Conservation (phyloP, 805 yeast species). For the Yarrowia sp. region DNA sequence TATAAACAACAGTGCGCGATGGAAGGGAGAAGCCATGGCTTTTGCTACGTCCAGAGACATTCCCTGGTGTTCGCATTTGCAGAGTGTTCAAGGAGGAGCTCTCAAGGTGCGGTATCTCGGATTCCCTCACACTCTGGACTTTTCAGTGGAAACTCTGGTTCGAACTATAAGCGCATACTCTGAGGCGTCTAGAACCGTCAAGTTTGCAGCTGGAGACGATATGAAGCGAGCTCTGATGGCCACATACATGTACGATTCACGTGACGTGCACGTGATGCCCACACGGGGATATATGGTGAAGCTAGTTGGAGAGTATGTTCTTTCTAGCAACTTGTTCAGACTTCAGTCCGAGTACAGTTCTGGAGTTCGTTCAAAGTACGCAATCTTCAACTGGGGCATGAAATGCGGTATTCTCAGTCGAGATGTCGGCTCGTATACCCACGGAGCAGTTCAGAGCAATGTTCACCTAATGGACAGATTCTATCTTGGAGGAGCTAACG, state of each 20-base stretch:
- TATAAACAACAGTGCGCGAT: conserved; percentile 56
- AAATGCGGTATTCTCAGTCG: conserved; percentile 41
- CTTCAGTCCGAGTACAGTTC: conserved; percentile 50
- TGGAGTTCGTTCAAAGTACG: conserved; percentile 46
- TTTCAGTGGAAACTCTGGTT: conserved; percentile 65
- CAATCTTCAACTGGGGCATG: conserved; percentile 39
- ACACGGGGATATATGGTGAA: conserved; percentile 55
- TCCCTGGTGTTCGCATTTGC: conserved; percentile 63
- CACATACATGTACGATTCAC: conserved; percentile 55
- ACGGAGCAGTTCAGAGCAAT: conserved; percentile 9
- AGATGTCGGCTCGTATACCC: conserved; percentile 2
- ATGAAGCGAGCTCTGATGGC: conserved; percentile 63
- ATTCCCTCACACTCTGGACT: conserved; percentile 57
- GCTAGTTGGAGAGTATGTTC: conserved; percentile 48
- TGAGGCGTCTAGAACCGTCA: conserved; percentile 61
- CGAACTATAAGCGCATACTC: conserved; percentile 52
- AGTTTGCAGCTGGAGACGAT: conserved; percentile 67
- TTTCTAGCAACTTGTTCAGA: conserved; percentile 40
- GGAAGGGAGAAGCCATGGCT: conserved; percentile 61
- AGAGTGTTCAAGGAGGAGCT: conserved; percentile 56
- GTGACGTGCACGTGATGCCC: conserved; percentile 56
- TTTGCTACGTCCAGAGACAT: conserved; percentile 60
- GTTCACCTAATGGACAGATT: conserved; percentile 80
- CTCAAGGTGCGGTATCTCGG: conserved; percentile 47
- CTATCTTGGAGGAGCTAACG: conserved; percentile 79